Evolutionary conservation across 768 basidiomycete species (phyloP), one percentile per base, ranked within the genome.

Genomic region (Albatrellus ellisii): DNA sequence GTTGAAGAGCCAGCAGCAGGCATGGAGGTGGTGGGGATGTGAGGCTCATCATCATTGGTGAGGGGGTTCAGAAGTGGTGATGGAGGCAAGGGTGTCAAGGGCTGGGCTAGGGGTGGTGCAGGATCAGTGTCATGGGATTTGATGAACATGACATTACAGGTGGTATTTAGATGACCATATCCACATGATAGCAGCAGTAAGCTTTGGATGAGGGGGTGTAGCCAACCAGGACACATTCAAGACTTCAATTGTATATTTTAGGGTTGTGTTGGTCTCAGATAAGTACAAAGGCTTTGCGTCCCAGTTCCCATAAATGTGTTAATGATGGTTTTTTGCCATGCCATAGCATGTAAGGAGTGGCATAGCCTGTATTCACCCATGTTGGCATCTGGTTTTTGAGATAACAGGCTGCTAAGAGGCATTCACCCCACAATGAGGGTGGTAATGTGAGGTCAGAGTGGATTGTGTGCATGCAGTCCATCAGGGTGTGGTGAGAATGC

Each of bases 401-500:
- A 15, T 41, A 32, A 10, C 15, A 17, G 1, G 40, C 31, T 5
- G 27, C 15, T 5, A 21, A 6, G 3, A 41, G 14, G 14, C 27
- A 14, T 18, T 41, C 27, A 12, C 27, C 38, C 44, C 44, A 45
- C 17, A 45, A 25, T 4, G 12, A n/a, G 17, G 29, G 20, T 6
- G 39, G 39, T 25, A 49, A 27, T 11, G 21, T 18, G 11, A 41
- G 41, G 8, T 24, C 36, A 17, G 41, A 39, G 31, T 39, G 48
- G 18, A 49, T 41, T 0, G 45, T 39, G 22, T 27, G 41, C 0
- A 35, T 43, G 17, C n/a, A 17, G 8, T 41, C 35, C 25, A 64
- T 50, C 4, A 64, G 42, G 0, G 62, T 66, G 6, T 52, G 49
- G 40, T 69, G 64, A 27, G 60, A 39, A 0, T 60, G 53, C 39